Base-by-base conservation (phyloP, 208 protist genomes). In the Trypanosomatidae sp. region DNA sequence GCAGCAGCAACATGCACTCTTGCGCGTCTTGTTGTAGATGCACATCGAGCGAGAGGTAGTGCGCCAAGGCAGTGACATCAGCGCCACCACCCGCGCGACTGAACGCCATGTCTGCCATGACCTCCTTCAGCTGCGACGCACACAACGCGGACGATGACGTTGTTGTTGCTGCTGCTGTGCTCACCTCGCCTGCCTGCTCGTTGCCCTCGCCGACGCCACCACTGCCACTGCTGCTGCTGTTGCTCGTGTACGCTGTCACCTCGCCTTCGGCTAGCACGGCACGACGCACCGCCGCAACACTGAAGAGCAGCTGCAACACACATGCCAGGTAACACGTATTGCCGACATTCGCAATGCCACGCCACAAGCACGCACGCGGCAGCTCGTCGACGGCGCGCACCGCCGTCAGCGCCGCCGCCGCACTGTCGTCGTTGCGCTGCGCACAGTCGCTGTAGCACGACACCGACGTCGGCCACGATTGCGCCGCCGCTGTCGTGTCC, bases 291-390 rank as follows among this genome's bases (percentile, higher is more conserved):
- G 24, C 27, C 6, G 66, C 43, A 30, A 82, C 69, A 33, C 56
- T 55, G 48, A 84, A 93, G 18, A 95, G 64, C 20, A 89, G 25
- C 65, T 93, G 83, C 43, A 95, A 19, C 6, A 91, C 60, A 6
- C 66, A 49, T 61, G 82, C 92, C 57, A 92, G 66, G 66, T 94
- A 95, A 59, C 88, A 95, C 20, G 80, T 95, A 60, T 89, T 93
- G 33, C 69, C 71, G 10, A 92, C 53, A 52, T 93, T 93, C 7
- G 41, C 37, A 39, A 93, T 53, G 13, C 87, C 87, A 20, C 83
- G 64, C 63, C 68, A 83, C 37, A 76, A 43, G 35, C 71, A 75
- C 1, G 54, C 57, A 20, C 60, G 57, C 2, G 39, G 15, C 0
- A 33, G 30, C n/a, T n/a, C n/a, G n/a, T n/a, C n/a, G n/a, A n/a